Evolutionary conservation across 495 filamentous ascomycete species (phyloP), one percentile per base, ranked within the genome.

Genomic region (Cercophora samala): DNA sequence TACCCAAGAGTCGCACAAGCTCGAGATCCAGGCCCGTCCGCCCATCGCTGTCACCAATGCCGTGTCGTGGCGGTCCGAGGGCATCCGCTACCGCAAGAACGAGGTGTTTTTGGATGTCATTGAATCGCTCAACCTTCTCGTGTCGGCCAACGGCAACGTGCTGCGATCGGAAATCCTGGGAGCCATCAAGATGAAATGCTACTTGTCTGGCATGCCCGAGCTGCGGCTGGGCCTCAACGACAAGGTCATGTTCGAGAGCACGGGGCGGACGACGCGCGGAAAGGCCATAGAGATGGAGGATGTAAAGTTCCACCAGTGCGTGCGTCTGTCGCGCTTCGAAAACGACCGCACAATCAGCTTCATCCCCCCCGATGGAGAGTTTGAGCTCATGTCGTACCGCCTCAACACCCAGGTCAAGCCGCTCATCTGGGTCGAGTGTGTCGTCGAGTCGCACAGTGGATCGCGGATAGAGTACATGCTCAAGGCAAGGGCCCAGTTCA

Each of bases 221-320:
- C 80, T 99, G 71, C 90, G 96, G 60, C 77, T 99, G 54, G 96
- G 96, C 0, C 77, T 99, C 70, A 99, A 99, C 82, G 96, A 99
- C 80, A 99, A 99, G 77, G 96, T 91, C 72, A 99, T 99, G 96
- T 99, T 99, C 74, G 96, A 99, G 81, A 95, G 92, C 32, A 99
- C 96, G 9, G 96, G 96, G 17, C 86, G 96, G 63, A 93, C 96
- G 9, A 97, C 93, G 62, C 81, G 96, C 74, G 96, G 96, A 60
- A 99, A 99, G 79, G 91, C 95, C 13, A 94, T 99, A 63, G 96
- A 99, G 79, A 99, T 99, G 96, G 96, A 99, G 78, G 96, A 99
- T 69, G 96, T 99, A 74, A 99, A 98, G 74, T 99, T 99, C 79
- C 96, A 99, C 80, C 96, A 99, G 76, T 99, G 96, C 79, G 96